These are phyloP conservation scores for Neospora caninum DNA, from an alignment of 169 alveolate species.

Conservation along the genomic window DNA sequence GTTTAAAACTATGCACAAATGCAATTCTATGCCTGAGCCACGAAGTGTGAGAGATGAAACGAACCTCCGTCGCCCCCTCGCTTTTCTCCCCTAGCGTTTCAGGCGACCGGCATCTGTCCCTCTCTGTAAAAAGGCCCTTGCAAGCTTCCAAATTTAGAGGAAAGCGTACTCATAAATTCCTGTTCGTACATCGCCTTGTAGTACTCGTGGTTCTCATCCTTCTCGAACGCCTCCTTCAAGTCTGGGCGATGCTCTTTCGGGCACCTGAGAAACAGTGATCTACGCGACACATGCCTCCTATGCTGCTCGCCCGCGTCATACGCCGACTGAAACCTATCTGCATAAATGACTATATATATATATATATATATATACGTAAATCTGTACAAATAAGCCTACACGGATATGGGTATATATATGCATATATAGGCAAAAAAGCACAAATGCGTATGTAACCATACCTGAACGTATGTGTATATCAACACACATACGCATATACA, in stretches of 20 bases:
- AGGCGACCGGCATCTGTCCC: too few relatives aligned
- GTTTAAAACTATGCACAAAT: background rate
- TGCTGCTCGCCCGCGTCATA: background rate
- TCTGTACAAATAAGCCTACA: too few relatives aligned
- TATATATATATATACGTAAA: background rate
- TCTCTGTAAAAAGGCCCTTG: too few relatives aligned
- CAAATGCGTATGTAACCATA: background rate
- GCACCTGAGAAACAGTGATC: constrained; percentile 40
- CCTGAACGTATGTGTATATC: background rate
- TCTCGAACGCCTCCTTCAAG: constrained; percentile 45
- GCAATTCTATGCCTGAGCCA: background rate
- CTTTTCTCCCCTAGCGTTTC: too few relatives aligned
- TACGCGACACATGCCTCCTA: background rate
- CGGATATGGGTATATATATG: background rate
- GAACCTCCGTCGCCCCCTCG: too few relatives aligned
- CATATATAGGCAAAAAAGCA: background rate
- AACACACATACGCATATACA: background rate
- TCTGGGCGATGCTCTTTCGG: constrained; percentile 60
- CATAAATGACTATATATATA: background rate
- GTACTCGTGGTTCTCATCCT: constrained; percentile 56
- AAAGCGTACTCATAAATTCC: constrained; percentile 65
- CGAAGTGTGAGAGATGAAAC: too few relatives aligned
- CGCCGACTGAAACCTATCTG: background rate
- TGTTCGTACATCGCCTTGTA: constrained; percentile 61
- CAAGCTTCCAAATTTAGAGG: too few relatives aligned